A percentile compares a stretch with the other conserved stretches of the same genome.
These are phyloP conservation scores for Pseudoscleropodium purum DNA, from an alignment of 225 moss, liverwort and hornwort genomes.

Conservation along the genomic window DNA sequence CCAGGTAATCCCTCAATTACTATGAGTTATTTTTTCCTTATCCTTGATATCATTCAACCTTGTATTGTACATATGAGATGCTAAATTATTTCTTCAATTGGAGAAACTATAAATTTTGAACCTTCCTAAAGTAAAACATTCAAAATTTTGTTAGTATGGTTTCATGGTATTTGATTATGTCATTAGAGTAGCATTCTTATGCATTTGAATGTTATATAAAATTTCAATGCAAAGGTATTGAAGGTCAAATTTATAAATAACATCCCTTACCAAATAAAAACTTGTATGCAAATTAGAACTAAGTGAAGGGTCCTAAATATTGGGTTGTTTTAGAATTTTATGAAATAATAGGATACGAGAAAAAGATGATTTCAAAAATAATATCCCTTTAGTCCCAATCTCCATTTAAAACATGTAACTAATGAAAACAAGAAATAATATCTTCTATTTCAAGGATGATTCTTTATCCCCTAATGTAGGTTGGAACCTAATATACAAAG, in stretches of 20 bases:
- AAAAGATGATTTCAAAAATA: background rate
- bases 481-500: no score
- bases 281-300: background rate
- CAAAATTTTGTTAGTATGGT: background rate
- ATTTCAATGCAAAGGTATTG: background rate
- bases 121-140: rapidly evolving
- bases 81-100: rapidly evolving
- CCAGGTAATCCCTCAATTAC: rapidly evolving
- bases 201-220: background rate
- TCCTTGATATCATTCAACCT: background rate
- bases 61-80: background rate
- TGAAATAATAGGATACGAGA: rapidly evolving
- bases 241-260: background rate
- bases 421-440: background rate
- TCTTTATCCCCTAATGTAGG: no score
- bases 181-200: background rate
- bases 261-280: background rate
- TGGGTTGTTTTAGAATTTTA: background rate
- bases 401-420: rapidly evolving
- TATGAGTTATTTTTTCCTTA: background rate
- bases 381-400: rapidly evolving
- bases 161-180: no score
- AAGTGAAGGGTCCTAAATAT: rapidly evolving
- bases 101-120: background rate
- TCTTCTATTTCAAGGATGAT: rapidly evolving